These are phyloP conservation scores for Pyrenophora graminea DNA, from an alignment of 2,329 filamentous ascomycete species.

Conservation along the genomic window DNA sequence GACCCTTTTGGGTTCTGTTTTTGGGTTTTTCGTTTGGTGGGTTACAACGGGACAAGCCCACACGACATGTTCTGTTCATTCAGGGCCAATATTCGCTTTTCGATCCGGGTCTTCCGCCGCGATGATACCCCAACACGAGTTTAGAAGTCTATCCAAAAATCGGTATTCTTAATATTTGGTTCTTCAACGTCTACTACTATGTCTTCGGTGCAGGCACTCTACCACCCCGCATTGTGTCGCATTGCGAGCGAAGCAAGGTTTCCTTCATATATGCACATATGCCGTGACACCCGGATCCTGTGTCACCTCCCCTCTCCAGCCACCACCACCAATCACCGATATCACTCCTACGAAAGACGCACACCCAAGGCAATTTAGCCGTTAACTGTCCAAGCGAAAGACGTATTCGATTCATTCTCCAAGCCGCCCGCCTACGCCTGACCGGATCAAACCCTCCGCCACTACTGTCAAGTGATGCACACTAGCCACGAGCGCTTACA, in stretches of 20 bases:
- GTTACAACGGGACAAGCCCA: background rate
- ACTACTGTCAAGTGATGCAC: background rate
- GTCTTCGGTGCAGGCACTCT: background rate
- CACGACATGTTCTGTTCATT: too few relatives aligned
- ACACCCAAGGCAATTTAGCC: too few relatives aligned
- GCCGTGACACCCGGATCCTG: background rate
- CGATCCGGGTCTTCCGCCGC: constrained; percentile 23
- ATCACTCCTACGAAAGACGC: too few relatives aligned
- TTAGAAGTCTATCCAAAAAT: constrained; percentile 4
- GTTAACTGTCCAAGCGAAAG: too few relatives aligned
- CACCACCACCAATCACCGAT: background rate
- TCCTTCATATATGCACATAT: background rate
- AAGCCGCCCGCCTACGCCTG: too few relatives aligned
- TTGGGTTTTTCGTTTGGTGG: constrained; percentile 4
- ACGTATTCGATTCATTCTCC: too few relatives aligned
- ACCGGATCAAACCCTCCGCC: background rate
- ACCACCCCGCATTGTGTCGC: background rate
- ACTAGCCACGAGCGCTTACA: too few relatives aligned
- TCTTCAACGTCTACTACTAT: background rate
- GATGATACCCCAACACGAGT: constrained; percentile 30
- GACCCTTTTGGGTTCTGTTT: background rate
- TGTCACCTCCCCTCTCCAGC: constrained; percentile 1
- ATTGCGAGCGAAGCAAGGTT: background rate
- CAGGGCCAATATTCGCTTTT: constrained; percentile 1
- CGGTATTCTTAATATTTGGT: background rate